Conservation (phyloP, 306 rosid species). For the Vigna nakashimae region DNA sequence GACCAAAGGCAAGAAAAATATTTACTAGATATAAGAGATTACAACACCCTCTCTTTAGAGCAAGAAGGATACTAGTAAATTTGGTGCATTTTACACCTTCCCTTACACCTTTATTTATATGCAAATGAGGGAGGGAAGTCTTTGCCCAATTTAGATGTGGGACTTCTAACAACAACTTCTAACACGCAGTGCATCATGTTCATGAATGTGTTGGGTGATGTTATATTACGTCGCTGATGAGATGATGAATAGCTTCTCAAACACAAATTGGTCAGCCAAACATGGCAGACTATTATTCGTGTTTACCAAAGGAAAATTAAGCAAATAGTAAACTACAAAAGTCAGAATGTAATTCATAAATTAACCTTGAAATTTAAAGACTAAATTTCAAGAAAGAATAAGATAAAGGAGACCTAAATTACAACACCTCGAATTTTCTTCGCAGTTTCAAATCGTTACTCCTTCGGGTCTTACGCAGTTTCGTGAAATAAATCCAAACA, state of each 20-base stretch:
- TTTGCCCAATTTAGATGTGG: too few relatives aligned
- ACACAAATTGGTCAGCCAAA: background rate
- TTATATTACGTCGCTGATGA: constrained; percentile 11
- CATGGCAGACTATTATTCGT: too few relatives aligned
- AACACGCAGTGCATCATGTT: background rate
- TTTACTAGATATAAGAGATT: too few relatives aligned
- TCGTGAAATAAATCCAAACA: background rate
- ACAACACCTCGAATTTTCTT: constrained; percentile 28
- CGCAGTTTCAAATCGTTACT: background rate
- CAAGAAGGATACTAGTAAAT: too few relatives aligned
- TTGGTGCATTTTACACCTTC: too few relatives aligned
- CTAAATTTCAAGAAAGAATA: background rate
- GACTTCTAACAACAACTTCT: too few relatives aligned
- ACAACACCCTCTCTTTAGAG: too few relatives aligned
- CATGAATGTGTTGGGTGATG: too few relatives aligned
- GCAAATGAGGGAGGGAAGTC: too few relatives aligned
- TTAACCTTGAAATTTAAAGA: background rate
- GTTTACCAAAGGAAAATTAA: constrained; percentile 1
- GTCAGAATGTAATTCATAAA: background rate
- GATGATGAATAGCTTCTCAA: background rate
- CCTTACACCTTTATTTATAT: too few relatives aligned
- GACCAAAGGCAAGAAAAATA: too few relatives aligned
- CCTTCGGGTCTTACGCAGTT: constrained; percentile 11
- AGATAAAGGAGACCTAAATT: background rate
- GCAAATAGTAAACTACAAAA: background rate